Evolutionary conservation across 495 filamentous ascomycete genomes (phyloP), one percentile per base, ranked within the genome.

Genomic region (Penicillium ochrochloron): DNA sequence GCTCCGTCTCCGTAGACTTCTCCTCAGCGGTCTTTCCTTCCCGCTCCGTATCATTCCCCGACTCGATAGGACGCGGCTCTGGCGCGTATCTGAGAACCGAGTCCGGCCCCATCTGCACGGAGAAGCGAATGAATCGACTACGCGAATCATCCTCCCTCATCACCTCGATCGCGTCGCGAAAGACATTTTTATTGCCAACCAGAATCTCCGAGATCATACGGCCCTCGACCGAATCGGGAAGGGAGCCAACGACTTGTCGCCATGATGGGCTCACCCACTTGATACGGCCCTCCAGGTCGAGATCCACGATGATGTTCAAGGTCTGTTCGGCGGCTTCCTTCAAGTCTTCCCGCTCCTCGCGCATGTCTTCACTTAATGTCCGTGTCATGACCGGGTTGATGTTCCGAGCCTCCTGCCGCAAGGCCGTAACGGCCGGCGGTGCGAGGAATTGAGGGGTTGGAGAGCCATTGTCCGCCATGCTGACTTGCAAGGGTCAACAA

Each of bases 221-320:
- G 54, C 91, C 91, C 57, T 90, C 81, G 55, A 97, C 88, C 14
- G 89, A 84, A 17, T 90, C 86, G 19, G 87, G 86, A 46, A 83
- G 69, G 5, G 91, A 93, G 54, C 95, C 95, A 52, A 98, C 89
- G 50, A 99, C 91, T 70, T 97, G 92, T 61, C 86, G 86, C 95
- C 95, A 99, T n/a, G 94, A 96, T 10, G 93, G 91, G 76, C 94
- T 98, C 62, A 95, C 94, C 92, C 96, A 98, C 72, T 91, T 87
- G 68, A 99, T 90, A 42, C 85, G 89, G 53, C 92, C 92, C 68
- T 96, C 91, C 53, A 98, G 82, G 68, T 90, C 91, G 57, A 99
- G 85, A 75, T 99, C 93, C 72, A 98, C 79, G 67, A 99, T 97
- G 59, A 97, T 90, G 78, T 97, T 98, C 72, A 95, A 81, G 11